Evolutionary conservation across 1,284 basidiomycete species (phyloP).

Genomic region (Cutaneotrichosporon arboriforme): DNA sequence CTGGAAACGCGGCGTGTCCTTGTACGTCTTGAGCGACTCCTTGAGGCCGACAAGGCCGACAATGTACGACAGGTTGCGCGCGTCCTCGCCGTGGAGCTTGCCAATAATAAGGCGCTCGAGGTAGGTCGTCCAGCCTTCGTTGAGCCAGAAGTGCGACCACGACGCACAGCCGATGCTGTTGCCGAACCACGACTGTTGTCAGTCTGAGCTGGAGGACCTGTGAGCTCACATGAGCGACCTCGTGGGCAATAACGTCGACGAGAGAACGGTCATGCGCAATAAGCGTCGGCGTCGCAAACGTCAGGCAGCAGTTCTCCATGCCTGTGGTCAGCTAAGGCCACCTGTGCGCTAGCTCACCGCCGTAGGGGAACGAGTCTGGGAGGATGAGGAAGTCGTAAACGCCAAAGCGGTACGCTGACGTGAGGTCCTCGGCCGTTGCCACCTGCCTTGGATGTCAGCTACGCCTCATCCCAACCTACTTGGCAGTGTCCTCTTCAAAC

Average conservation of each 20-base stretch:
- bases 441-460: constrained; percentile 42
- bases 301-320: constrained; percentile 60
- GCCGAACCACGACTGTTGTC: constrained; percentile 71
- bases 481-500: constrained; percentile 75
- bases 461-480: constrained; percentile 48
- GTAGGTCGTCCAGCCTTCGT: constrained; percentile 91
- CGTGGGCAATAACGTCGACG: constrained; percentile 75
- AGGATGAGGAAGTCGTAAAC: constrained; percentile 89
- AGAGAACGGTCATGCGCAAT: constrained; percentile 76
- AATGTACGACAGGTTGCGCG: constrained; percentile 61
- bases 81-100: constrained; percentile 66
- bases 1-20: constrained; percentile 62
- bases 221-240: constrained; percentile 46
- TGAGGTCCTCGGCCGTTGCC: constrained; percentile 65
- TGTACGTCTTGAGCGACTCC: constrained; percentile 59
- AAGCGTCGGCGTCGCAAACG: constrained; percentile 81
- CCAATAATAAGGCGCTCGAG: constrained; percentile 73
- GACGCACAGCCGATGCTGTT: constrained; percentile 58
- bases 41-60: constrained; percentile 59
- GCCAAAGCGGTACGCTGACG: constrained; percentile 74
- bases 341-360: constrained; percentile 57
- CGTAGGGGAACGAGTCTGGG: constrained; percentile 89
- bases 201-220: constrained; percentile 18
- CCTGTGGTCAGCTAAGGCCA: constrained; percentile 16
- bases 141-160: constrained; percentile 78